Evolutionary conservation across 176 grass and related monocot species (phyloP).

Genomic region (Oryza longistaminata): DNA sequence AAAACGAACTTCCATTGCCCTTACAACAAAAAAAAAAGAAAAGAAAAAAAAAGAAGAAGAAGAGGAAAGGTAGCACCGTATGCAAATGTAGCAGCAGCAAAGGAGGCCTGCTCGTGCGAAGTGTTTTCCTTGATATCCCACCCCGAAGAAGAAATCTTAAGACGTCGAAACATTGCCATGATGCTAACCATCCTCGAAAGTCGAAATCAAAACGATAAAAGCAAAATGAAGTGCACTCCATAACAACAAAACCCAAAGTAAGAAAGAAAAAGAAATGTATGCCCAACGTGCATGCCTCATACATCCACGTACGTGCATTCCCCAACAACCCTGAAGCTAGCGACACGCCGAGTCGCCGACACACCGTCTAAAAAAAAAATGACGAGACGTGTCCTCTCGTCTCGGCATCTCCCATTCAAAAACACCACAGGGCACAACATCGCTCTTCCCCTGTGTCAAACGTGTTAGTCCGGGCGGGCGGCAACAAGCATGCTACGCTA

Average conservation of each 20-base stretch:
- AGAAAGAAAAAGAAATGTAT: not conserved
- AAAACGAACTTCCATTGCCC: too few relatives aligned
- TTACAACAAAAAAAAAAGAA: too few relatives aligned
- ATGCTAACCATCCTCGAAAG: not conserved
- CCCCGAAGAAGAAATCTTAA: not conserved
- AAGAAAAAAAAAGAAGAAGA: too few relatives aligned
- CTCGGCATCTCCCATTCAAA: not conserved
- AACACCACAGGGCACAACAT: not conserved
- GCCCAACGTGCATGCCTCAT: slow-evolving; percentile 56
- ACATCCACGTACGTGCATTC: slow-evolving; percentile 35
- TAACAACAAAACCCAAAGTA: not conserved
- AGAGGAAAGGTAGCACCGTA: too few relatives aligned
- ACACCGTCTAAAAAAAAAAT: slow-evolving; percentile 17
- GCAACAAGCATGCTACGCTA: slow-evolving; percentile 36
- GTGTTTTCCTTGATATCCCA: not conserved
- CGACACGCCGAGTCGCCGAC: not conserved
- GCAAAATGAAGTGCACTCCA: not conserved
- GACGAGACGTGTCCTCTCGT: not conserved
- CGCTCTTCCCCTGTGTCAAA: not conserved
- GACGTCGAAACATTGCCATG: not conserved
- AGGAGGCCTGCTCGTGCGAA: too few relatives aligned
- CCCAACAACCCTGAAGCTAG: slow-evolving; percentile 23
- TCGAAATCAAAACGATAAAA: not conserved
- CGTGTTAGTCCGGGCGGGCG: not conserved
- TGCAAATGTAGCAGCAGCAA: too few relatives aligned